Evolutionary conservation across 768 basidiomycete genomes (phyloP).

Genomic region (Cyclocybe cylindracea): DNA sequence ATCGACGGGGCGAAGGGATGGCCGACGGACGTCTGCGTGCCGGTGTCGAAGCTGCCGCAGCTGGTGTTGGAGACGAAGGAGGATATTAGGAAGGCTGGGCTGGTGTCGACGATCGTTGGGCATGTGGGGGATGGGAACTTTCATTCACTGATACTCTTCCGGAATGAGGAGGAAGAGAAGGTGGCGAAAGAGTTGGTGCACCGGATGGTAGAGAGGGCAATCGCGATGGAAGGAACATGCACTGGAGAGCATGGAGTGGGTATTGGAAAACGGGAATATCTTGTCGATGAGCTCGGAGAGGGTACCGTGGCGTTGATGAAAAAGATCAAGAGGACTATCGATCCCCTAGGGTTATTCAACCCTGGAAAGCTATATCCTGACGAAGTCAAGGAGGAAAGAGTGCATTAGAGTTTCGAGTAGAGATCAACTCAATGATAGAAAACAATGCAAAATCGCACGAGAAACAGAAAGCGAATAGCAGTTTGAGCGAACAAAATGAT

Average conservation of each 20-base stretch:
- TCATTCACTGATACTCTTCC: slow-evolving; percentile 55
- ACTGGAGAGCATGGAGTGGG: slow-evolving; percentile 90
- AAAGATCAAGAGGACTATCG: slow-evolving; percentile 71
- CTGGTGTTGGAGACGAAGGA: slow-evolving; percentile 70
- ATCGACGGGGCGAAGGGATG: slow-evolving; percentile 58
- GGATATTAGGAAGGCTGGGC: slow-evolving; percentile 57
- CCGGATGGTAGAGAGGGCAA: slow-evolving; percentile 67
- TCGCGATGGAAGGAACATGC: slow-evolving; percentile 73
- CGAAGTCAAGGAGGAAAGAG: neutral
- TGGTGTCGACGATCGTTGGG: slow-evolving; percentile 69
- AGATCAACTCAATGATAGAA: neutral
- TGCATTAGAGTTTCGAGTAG: neutral
- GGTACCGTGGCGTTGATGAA: slow-evolving; percentile 88
- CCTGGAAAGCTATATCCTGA: slow-evolving; percentile 60
- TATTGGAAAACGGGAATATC: slow-evolving; percentile 78
- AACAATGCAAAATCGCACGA: neutral
- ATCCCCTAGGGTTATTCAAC: slow-evolving; percentile 78
- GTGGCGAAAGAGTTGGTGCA: slow-evolving; percentile 47
- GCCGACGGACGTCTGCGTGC: slow-evolving; percentile 80
- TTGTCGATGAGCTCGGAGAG: slow-evolving; percentile 78
- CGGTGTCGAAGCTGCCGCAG: slow-evolving; percentile 63
- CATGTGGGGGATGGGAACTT: slow-evolving; percentile 74
- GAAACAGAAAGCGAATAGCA: neutral
- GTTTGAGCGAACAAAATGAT: neutral
- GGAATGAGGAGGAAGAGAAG: slow-evolving; percentile 51